phyloP scores from a whole-genome alignment of 805 yeast genomes.

The Wickerhamomyces queroliae region DNA sequence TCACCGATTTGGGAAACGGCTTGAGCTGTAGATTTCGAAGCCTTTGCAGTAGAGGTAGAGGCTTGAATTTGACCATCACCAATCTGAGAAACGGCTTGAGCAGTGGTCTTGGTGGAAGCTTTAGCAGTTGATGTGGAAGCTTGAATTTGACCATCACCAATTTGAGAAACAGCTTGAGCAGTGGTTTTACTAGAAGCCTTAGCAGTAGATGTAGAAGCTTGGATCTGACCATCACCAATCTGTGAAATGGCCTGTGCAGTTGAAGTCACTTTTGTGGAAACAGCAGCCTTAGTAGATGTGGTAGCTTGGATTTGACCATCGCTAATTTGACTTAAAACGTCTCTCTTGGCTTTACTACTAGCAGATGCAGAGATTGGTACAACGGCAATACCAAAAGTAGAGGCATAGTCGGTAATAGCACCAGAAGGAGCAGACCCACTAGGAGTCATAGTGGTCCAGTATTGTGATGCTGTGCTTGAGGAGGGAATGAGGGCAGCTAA shows the following conservation, averaged over 20 bases:
- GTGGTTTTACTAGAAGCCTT: conserved; percentile 11
- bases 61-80: conserved; percentile 52
- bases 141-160: conserved; percentile 18
- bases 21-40: conserved; percentile 28
- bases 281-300: conserved; percentile 30
- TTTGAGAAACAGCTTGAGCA: conserved; percentile 19
- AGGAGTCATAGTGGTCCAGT: conserved; percentile 74
- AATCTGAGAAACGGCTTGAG: conserved; percentile 22
- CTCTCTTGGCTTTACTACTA: conserved; percentile 30
- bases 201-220: conserved; percentile 28
- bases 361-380: conserved; percentile 37
- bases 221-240: conserved; percentile 43
- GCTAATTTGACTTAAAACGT: conserved; percentile 47
- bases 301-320: conserved; percentile 59
- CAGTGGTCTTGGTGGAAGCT: no score
- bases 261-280: conserved; percentile 26
- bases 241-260: conserved; percentile 32
- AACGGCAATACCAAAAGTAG: conserved; percentile 65
- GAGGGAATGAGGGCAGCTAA: conserved; percentile 51
- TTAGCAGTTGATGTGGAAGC: conserved; percentile 17
- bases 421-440: conserved; percentile 42
- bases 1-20: conserved; percentile 24
- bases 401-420: conserved; percentile 50
- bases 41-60: conserved; percentile 30
- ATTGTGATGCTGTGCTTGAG: conserved; percentile 35